Base-by-base conservation (phyloP, 1,284 basidiomycete species). In the Vanrija sp. region DNA sequence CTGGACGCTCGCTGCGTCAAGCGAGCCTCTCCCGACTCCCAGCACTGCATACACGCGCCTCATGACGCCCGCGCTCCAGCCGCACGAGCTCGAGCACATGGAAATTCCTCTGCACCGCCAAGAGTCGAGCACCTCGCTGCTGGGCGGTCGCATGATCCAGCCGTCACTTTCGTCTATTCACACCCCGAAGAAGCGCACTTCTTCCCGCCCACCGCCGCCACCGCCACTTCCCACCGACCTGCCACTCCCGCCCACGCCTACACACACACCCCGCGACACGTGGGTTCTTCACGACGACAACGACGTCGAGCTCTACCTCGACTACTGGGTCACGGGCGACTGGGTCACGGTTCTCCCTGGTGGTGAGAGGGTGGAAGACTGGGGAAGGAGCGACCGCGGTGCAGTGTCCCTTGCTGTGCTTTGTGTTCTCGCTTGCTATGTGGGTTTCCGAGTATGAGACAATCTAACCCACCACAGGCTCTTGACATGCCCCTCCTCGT, bases 171-270 rank as follows among this genome's bases (percentile, higher is more conserved):
- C 12, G 45, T 41, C 16, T 25, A 16, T 39, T 36, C 46, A 36
- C 43, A 24, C 49, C 35, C 18, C 36, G 51, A 59, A 47, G 59
- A 31, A 31, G 31, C 31, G 31, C 31, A 31, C 12, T 57, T 16
- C 56, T 53, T 15, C 51, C 47, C 25, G 68, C 53, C 62, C 68
- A 9, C 63, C 68, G 7, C 68, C 65, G 2, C 68, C 68, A 2
- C 66, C 65, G 2, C 66, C 68, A 2, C 59, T 70, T 48, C 68
- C 68, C 1, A 41, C 51, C 10, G 51, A 58, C 45, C 60, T 70
- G 56, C 68, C 68, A 19, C 53, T 70, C 0, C 68, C 68, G 3
- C 68, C 68, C 3, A 70, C 68, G 8, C 68, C 68, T 0, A 65
- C 61, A 1, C 39, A 49, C 12, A 54, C 62, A 0, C 37, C 31